Conservation (phyloP, 2,329 filamentous ascomycete genomes). For the Albifimbria verrucaria region DNA sequence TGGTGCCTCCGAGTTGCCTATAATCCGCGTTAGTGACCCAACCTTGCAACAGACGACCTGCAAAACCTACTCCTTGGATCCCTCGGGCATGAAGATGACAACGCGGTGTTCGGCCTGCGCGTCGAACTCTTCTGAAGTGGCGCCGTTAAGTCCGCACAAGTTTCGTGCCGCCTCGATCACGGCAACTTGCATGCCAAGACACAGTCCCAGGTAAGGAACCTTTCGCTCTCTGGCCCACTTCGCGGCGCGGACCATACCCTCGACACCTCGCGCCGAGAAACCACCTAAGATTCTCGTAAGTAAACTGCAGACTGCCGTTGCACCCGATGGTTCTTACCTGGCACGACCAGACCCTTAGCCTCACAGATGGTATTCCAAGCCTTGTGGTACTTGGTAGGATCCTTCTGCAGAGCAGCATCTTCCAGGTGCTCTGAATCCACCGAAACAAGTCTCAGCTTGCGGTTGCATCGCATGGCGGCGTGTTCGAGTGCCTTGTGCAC, state of each 20-base stretch:
- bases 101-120: slow-evolving; percentile 61
- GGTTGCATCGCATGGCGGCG: slow-evolving; percentile 78
- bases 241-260: slow-evolving; percentile 88
- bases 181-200: slow-evolving; percentile 88
- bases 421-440: slow-evolving; percentile 86
- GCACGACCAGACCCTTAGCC: slow-evolving; percentile 54
- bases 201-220: slow-evolving; percentile 83
- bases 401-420: slow-evolving; percentile 52
- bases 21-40: slow-evolving; percentile 2
- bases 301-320: neutral
- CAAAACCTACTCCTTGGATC: slow-evolving; percentile 34
- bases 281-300: slow-evolving; percentile 50
- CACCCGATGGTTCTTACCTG: slow-evolving; percentile 4
- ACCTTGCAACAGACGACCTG: neutral
- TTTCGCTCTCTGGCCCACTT: slow-evolving; percentile 82
- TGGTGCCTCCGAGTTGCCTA: slow-evolving; percentile 70
- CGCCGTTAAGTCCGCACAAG: slow-evolving; percentile 60
- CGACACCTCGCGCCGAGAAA: slow-evolving; percentile 77
- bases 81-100: slow-evolving; percentile 90
- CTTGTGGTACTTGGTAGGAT: slow-evolving; percentile 75
- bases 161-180: slow-evolving; percentile 86
- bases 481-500: slow-evolving; percentile 88
- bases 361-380: slow-evolving; percentile 80
- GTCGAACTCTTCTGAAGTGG: slow-evolving; percentile 54
- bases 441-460: slow-evolving; percentile 77